Conservation (phyloP, 1,139 yeast genomes). For the Suhomyces atakaporum region DNA sequence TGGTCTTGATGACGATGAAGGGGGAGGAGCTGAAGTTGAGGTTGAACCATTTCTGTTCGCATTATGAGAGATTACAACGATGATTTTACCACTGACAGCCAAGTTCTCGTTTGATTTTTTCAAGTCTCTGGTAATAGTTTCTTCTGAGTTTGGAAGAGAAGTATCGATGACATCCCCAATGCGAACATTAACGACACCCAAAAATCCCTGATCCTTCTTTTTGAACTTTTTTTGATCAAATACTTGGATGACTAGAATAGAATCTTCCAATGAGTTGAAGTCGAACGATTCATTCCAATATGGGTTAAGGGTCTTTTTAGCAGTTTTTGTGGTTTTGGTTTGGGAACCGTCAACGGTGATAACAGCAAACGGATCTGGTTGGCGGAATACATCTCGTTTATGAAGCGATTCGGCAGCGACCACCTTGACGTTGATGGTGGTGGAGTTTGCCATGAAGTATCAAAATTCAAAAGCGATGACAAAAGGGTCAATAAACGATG, state of each 20-base stretch:
- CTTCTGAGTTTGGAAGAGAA: constrained; percentile 59
- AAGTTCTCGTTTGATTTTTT: constrained; percentile 89
- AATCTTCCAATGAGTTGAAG: constrained; percentile 75
- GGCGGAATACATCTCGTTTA: constrained; percentile 91
- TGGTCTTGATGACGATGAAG: constrained; percentile 15
- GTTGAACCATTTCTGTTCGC: constrained; percentile 11
- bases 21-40: constrained; percentile 15
- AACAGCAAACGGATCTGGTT: constrained; percentile 98
- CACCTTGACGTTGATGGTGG: constrained; percentile 66
- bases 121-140: constrained; percentile 89
- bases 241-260: constrained; percentile 88
- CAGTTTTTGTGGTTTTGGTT: constrained; percentile 91
- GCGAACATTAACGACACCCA: constrained; percentile 92
- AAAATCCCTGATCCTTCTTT: constrained; percentile 97
- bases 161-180: constrained; percentile 88
- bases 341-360: constrained; percentile 95
- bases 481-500: too few relatives aligned
- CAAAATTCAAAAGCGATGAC: too few relatives aligned
- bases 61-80: constrained; percentile 66
- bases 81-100: constrained; percentile 89
- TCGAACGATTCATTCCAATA: constrained; percentile 95
- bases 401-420: constrained; percentile 96
- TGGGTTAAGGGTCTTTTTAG: constrained; percentile 91
- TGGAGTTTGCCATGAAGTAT: constrained; percentile 27
- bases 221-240: constrained; percentile 97